phyloP scores from a whole-genome alignment of 169 alveolate genomes.

The Plasmodium vivax region DNA sequence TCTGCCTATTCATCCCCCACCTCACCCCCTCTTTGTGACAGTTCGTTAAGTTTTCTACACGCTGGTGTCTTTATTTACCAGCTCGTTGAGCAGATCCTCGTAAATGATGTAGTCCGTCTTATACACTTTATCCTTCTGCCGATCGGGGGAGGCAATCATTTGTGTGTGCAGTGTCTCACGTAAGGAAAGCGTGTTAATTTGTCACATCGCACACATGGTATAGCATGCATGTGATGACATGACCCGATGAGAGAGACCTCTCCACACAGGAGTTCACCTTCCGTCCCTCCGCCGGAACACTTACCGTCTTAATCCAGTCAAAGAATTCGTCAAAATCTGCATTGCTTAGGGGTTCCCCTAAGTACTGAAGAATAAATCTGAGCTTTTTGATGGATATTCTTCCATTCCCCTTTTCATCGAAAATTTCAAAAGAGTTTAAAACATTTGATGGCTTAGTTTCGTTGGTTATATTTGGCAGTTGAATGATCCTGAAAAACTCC shows the following conservation, averaged over 20 bases:
- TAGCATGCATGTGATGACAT: neutral
- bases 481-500: constrained; percentile 66
- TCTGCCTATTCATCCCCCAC: neutral
- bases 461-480: constrained; percentile 58
- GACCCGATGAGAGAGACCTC: neutral
- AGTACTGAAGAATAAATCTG: constrained; percentile 62
- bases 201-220: neutral
- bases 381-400: constrained; percentile 49
- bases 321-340: constrained; percentile 67
- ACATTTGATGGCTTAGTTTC: constrained; percentile 61
- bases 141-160: neutral
- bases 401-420: constrained; percentile 73
- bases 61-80: constrained; percentile 49
- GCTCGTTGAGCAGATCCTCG: constrained; percentile 61
- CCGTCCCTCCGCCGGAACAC: neutral
- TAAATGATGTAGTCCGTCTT: constrained; percentile 50
- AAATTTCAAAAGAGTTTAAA: constrained; percentile 64
- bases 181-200: neutral
- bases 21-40: neutral
- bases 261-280: neutral
- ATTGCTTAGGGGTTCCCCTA: constrained; percentile 69
- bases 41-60: neutral
- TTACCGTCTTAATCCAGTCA: constrained; percentile 70
- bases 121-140: constrained; percentile 58
- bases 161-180: neutral